Base-by-base conservation (phyloP, 2,329 filamentous ascomycete genomes). In the Pseudocercospora eumusae region DNA sequence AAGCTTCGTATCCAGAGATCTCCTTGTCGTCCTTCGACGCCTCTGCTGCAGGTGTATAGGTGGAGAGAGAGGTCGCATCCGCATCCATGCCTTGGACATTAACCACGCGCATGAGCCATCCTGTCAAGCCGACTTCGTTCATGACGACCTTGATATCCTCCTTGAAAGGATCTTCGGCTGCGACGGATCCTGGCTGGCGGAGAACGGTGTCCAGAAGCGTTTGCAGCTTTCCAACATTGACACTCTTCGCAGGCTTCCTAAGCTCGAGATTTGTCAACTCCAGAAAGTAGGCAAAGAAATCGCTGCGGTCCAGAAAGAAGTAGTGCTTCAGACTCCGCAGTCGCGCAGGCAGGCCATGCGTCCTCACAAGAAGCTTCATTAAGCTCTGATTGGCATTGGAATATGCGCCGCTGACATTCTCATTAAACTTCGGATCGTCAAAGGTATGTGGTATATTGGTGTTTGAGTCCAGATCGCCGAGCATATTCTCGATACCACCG, bases 221-320 rank as follows among this genome's bases (percentile, higher is more conserved):
- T 75, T 99, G 95, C 45, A 99, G 82, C 76, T 99, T 99, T 75
- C 88, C 88, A 59, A 91, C 90, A 73, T 98, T 99, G 76, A 98
- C 92, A 58, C 84, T 84, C 74, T 92, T 92, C 62, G 93, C 91
- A 31, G 90, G 89, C 74, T 97, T 97, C 13, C 68, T 63, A 62
- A 99, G 83, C 77, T 99, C 95, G 0, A 92, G 93, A 28, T 90
- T 84, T 59, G 92, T 88, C 20, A 99, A 86, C 74, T 99, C 95
- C 63, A 99, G 87, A 75, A 99, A 99, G 77, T 98, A 96, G 2
- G 92, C 92, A 77, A 99, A 98, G 80, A 96, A 99, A 75, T 99
- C 95, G 33, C 95, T 97, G 8, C 93, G 90, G 70, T 98, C 93
- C 65, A 99, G 87, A 82, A 99, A 99, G 81, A 98, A 99, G 80